Evolutionary conservation across 306 rosid species (phyloP).

Genomic region (Pyrus betulifolia): DNA sequence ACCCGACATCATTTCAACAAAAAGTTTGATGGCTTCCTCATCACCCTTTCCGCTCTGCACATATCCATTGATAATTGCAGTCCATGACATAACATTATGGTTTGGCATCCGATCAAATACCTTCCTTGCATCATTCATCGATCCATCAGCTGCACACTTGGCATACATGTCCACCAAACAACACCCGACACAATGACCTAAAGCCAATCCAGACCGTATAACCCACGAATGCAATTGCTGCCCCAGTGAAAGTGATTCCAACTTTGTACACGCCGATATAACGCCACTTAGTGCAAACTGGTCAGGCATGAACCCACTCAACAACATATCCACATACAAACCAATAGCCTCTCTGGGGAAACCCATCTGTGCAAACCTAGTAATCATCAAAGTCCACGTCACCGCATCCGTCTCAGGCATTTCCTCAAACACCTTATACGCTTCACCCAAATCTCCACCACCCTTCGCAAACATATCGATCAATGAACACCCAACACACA

Average conservation of each 20-base stretch:
- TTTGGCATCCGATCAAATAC: constrained; percentile 11
- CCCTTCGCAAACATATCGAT: constrained; percentile 16
- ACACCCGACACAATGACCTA: constrained; percentile 12
- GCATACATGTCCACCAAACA: constrained; percentile 22
- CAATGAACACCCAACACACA: constrained; percentile 15
- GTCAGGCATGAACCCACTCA: constrained; percentile 6
- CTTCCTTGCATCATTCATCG: constrained; percentile 8
- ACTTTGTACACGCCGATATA: constrained; percentile 4
- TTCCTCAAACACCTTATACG: constrained; percentile 16
- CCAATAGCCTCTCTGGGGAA: neutral
- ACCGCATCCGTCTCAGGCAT: constrained; percentile 9
- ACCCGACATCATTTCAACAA: constrained; percentile 3
- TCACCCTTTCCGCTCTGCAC: constrained; percentile 1
- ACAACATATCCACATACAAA: constrained; percentile 1
- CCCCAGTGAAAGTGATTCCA: neutral
- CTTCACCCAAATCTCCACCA: neutral
- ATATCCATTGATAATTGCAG: constrained; percentile 15
- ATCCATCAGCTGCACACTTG: constrained; percentile 4
- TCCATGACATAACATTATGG: constrained; percentile 19
- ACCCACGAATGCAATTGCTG: constrained; percentile 15
- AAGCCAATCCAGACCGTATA: neutral
- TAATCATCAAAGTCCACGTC: constrained; percentile 17
- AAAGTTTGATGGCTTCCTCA: constrained; percentile 3
- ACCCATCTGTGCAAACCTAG: constrained; percentile 5
- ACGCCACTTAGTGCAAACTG: constrained; percentile 8